Conservation (phyloP, 2,329 filamentous ascomycete species). For the Nectriaceae sp. region DNA sequence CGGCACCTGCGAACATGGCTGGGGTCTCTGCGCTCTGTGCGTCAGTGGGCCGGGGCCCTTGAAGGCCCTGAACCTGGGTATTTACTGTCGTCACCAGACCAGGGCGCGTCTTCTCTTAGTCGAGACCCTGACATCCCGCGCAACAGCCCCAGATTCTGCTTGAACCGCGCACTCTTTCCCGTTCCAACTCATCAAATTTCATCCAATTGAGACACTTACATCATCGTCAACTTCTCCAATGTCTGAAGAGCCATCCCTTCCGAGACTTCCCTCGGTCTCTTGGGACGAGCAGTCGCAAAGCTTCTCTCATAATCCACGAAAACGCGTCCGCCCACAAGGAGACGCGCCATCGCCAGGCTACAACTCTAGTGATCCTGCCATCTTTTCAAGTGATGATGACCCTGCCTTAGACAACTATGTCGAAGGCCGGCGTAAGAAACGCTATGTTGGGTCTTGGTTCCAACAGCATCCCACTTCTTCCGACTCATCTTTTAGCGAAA, state of each 20-base stretch:
- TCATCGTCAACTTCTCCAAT: constrained; percentile 19
- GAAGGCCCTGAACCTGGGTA: background rate
- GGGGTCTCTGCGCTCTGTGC: background rate
- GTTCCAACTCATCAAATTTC: background rate
- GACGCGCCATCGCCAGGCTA: constrained; percentile 37
- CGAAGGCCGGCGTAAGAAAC: constrained; percentile 58
- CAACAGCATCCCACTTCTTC: constrained; percentile 57
- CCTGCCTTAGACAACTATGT: constrained; percentile 66
- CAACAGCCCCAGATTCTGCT: background rate
- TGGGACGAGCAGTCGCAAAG: constrained; percentile 42
- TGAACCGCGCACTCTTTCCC: background rate
- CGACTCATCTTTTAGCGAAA: constrained; percentile 49
- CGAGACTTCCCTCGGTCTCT: constrained; percentile 39
- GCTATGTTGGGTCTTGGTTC: constrained; percentile 70
- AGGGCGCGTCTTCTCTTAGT: background rate
- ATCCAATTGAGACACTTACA: background rate
- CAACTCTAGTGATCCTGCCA: constrained; percentile 69
- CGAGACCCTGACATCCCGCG: background rate
- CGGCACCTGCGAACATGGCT: background rate
- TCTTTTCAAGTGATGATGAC: constrained; percentile 75
- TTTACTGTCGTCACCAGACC: background rate
- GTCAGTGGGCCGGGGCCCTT: background rate
- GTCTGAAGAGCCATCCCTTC: constrained; percentile 45
- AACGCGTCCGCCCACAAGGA: constrained; percentile 38
- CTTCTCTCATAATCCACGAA: constrained; percentile 42